Evolutionary conservation across 1,284 basidiomycete genomes (phyloP).

Genomic region (Filobasidium uniguttulatum): DNA sequence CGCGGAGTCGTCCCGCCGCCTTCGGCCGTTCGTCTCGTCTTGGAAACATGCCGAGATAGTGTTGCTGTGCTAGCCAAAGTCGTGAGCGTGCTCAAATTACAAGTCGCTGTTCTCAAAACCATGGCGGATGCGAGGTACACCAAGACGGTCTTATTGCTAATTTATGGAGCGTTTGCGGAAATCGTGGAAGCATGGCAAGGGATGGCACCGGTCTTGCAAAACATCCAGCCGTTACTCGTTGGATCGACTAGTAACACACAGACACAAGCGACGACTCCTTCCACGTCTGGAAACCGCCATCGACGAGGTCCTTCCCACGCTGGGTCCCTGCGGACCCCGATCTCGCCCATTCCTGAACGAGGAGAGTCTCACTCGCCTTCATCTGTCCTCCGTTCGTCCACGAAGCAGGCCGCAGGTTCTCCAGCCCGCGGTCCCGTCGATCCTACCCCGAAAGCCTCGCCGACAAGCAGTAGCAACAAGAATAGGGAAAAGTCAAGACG

Average conservation of each 20-base stretch:
- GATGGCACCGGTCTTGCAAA: conserved; percentile 59
- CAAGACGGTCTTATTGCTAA: conserved; percentile 69
- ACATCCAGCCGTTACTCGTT: conserved; percentile 54
- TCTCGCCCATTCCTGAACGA: conserved; percentile 36
- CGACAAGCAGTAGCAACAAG: conserved; percentile 17
- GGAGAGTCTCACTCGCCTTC: conserved; percentile 30
- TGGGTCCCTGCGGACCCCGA: conserved; percentile 28
- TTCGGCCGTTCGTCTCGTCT: conserved; percentile 56
- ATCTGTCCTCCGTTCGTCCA: conserved; percentile 17
- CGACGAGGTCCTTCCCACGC: conserved; percentile 17
- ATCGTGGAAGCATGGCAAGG: conserved; percentile 71
- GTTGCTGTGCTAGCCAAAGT: conserved; percentile 77
- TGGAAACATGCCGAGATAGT: conserved; percentile 73
- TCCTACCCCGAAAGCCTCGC: conserved; percentile 20
- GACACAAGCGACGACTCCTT: no score
- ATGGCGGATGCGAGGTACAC: conserved; percentile 73
- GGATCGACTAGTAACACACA: conserved; percentile 36
- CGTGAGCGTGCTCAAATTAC: conserved; percentile 64
- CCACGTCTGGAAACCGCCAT: conserved; percentile 20
- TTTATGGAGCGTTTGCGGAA: conserved; percentile 84
- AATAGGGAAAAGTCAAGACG: conserved; percentile 46
- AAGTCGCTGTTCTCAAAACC: conserved; percentile 48
- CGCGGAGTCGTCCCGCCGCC: conserved; percentile 50
- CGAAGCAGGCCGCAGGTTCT: conserved; percentile 15
- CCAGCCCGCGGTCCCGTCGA: conserved; percentile 12